Percentiles rank a stretch among this genome's conserved stretches.
Evolutionary conservation across 2,329 filamentous ascomycete genomes (phyloP).

Genomic region (Aurifilum marmelostoma): DNA sequence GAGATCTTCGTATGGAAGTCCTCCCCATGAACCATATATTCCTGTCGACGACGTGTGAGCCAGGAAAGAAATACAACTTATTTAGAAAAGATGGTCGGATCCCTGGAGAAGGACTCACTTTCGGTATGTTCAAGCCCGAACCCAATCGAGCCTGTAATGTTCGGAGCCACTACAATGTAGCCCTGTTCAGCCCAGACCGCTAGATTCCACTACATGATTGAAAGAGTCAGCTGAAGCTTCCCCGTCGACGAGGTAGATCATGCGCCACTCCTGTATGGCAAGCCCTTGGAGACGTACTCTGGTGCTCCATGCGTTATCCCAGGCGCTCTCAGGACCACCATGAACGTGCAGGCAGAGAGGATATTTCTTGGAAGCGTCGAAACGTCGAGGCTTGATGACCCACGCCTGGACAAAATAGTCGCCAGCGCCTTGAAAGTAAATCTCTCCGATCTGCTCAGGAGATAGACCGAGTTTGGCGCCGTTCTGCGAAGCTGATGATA

Average conservation of each 20-base stretch:
- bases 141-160: conserved; percentile 60
- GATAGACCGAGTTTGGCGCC: conserved; percentile 41
- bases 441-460: conserved; percentile 43
- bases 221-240: background rate
- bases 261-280: background rate
- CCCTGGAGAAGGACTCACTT: conserved; percentile 31
- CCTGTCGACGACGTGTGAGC: conserved; percentile 33
- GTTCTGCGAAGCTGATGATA: conserved; percentile 39
- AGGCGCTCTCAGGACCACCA: conserved; percentile 49
- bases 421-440: conserved; percentile 45
- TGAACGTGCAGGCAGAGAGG: conserved; percentile 45
- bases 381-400: conserved; percentile 43
- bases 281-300: conserved; percentile 35
- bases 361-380: conserved; percentile 42
- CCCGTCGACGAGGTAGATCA: background rate
- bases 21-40: conserved; percentile 57
- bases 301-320: conserved; percentile 57
- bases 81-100: conserved; percentile 13
- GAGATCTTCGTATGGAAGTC: conserved; percentile 58
- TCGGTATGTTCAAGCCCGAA: conserved; percentile 51
- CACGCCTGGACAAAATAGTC: conserved; percentile 44
- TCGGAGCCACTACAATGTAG: conserved; percentile 62
- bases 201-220: conserved; percentile 51
- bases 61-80: conserved; percentile 29
- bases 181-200: conserved; percentile 63